Evolutionary conservation across 805 yeast species (phyloP), one percentile per base, ranked within the genome.

Genomic region (Scheffersomyces ergatensis): DNA sequence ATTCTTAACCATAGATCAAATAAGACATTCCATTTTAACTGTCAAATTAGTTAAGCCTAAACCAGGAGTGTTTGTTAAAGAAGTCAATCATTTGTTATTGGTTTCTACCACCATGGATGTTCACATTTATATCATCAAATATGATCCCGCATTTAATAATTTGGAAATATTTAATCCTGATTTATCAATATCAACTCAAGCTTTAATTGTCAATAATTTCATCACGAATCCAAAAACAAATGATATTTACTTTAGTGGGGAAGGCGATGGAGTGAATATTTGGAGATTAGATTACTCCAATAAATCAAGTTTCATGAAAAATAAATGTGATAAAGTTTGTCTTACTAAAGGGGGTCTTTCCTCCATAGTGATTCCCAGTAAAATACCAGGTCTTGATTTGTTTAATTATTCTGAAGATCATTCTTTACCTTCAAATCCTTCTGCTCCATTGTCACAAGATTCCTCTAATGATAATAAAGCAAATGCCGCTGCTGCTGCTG

Each of bases 251-350:
- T 88, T 95, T 60, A 74, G 86, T 7, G 95, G 96, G n/a, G 76
- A 75, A 31, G 80, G 83, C 16, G 89, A 86, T 49, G 92, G 89
- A 1, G 65, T 72, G 27, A 81, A 90, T 50, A 72, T 93, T 33
- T 93, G 97, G 96, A 92, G 88, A 56, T 68, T 93, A 40, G 82
- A 80, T 44, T 93, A 93, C 58, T 77, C 90, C 5, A 85, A 83
- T 48, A 77, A 85, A 19, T 93, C 89, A 36, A 83, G 87, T 40
- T 92, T 96, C 87, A 89, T 89, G 58, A 80, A 82, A 47, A 83
- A 86, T 54, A 85, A 83, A 52, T 86, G 95, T 55, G 80, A 80
- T 51, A 89, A 89, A 60, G 80, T 83, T 31, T 89, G 97, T 58
- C 73, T 87, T 40, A 89, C 97, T 11, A 33, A 81, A 79, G 63